These are phyloP conservation scores for Komagataella kurtzmanii DNA, from an alignment of 805 yeast species.

Conservation along the genomic window DNA sequence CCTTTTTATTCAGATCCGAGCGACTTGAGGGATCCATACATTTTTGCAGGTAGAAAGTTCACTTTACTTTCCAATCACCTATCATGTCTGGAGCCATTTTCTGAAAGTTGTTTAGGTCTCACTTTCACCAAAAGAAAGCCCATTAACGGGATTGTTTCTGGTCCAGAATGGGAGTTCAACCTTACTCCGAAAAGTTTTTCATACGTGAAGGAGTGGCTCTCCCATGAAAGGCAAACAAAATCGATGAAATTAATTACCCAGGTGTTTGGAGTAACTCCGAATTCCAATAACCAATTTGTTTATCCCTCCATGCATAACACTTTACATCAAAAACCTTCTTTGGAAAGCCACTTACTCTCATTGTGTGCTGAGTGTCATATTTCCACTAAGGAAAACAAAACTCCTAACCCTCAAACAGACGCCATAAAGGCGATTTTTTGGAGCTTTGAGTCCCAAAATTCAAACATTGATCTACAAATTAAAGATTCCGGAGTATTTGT, in stretches of 20 bases:
- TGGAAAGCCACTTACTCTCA: slow-evolving; percentile 37
- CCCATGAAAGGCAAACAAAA: slow-evolving; percentile 2
- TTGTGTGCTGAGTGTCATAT: slow-evolving; percentile 59
- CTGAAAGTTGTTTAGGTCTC: slow-evolving; percentile 1
- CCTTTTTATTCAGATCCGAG: slow-evolving; percentile 46
- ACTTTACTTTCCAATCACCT: slow-evolving; percentile 27
- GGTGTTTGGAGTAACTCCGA: slow-evolving; percentile 31
- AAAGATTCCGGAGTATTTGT: slow-evolving; percentile 24
- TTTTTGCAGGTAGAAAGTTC: slow-evolving; percentile 57
- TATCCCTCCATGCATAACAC: slow-evolving; percentile 18
- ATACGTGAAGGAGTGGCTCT: slow-evolving; percentile 5
- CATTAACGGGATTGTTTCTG: background rate
- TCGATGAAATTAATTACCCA: slow-evolving; percentile 28
- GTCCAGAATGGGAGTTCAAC: background rate
- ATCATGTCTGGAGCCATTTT: slow-evolving; percentile 9
- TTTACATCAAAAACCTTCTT: slow-evolving; percentile 17
- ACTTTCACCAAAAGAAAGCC: background rate
- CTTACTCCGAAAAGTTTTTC: background rate
- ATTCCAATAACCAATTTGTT: slow-evolving; percentile 24
- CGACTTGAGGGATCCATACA: slow-evolving; percentile 40
- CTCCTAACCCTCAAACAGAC: slow-evolving; percentile 60
- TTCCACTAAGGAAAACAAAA: slow-evolving; percentile 29
- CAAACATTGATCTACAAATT: slow-evolving; percentile 18
- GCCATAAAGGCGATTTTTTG: slow-evolving; percentile 49
- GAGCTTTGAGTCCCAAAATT: slow-evolving; percentile 34